Conservation (phyloP, 139 green algal species). For the Chlamydomonas eustigma region DNA sequence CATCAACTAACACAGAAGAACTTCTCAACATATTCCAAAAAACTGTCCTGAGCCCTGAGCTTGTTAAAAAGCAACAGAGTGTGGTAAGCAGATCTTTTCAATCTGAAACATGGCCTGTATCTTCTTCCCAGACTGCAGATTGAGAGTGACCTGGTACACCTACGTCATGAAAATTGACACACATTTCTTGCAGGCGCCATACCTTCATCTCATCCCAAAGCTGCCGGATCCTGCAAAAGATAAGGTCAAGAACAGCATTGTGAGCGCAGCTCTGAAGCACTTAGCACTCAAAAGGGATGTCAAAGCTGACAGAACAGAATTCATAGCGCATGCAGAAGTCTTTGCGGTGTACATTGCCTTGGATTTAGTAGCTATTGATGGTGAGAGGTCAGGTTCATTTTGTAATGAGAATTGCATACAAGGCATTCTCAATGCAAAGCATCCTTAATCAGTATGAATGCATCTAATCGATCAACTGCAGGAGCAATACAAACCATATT, state of each 20-base stretch:
- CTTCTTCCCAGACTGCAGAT: no score
- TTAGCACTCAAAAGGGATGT: not conserved
- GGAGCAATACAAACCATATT: slow-evolving; percentile 53
- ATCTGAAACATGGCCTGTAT: no score
- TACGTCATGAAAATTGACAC: not conserved
- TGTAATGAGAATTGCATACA: not conserved
- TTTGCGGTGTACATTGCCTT: slow-evolving; percentile 1
- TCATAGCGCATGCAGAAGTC: not conserved
- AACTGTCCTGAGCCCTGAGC: not conserved
- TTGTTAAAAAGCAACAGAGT: not conserved
- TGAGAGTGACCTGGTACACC: not conserved
- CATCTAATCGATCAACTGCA: not conserved
- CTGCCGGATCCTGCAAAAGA: not conserved
- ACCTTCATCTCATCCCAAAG: not conserved
- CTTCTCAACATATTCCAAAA: not conserved
- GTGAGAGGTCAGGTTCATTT: slow-evolving; percentile 13
- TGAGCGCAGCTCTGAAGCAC: not conserved
- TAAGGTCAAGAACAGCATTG: slow-evolving; percentile 1
- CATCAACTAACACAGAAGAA: not conserved
- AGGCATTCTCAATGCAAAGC: not conserved
- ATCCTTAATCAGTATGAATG: not conserved
- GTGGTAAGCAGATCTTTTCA: no score
- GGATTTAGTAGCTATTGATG: not conserved
- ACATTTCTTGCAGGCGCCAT: not conserved
- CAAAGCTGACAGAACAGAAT: not conserved